A percentile compares a stretch with the other conserved stretches of the same genome.
phyloP scores from a whole-genome alignment of 2,329 filamentous ascomycete species.

The Clonostachys rhizophaga region DNA sequence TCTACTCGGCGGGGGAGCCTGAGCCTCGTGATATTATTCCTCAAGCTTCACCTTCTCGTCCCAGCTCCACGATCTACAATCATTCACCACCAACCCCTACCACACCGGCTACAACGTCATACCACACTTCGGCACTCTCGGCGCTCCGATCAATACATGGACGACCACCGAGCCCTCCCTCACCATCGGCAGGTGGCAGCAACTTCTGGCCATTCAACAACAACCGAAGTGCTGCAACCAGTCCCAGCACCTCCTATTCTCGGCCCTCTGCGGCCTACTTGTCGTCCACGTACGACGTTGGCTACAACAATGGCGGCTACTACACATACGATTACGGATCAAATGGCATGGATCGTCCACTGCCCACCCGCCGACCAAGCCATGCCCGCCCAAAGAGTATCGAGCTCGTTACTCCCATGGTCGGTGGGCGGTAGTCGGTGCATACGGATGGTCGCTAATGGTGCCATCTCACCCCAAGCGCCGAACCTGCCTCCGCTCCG shows the following conservation, averaged over 20 bases:
- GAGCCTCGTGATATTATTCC: conserved; percentile 60
- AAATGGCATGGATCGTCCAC: conserved; percentile 44
- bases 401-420: conserved; percentile 57
- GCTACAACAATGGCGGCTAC: conserved; percentile 29
- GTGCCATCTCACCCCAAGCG: no score
- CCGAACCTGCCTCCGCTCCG: no score
- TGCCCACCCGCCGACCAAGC: conserved; percentile 49
- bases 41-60: conserved; percentile 57
- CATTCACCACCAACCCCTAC: conserved; percentile 46
- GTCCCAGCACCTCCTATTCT: conserved; percentile 47
- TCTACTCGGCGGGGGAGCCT: conserved; percentile 37
- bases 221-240: conserved; percentile 41
- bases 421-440: conserved; percentile 35
- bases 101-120: conserved; percentile 28
- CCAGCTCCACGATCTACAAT: conserved; percentile 47
- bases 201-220: conserved; percentile 46
- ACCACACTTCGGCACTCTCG: conserved; percentile 46
- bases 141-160: conserved; percentile 43
- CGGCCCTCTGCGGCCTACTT: conserved; percentile 34
- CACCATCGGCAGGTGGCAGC: conserved; percentile 38
- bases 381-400: conserved; percentile 58
- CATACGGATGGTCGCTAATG: no score
- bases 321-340: conserved; percentile 29
- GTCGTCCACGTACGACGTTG: conserved; percentile 48
- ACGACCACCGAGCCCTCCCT: conserved; percentile 50